Base-by-base conservation (phyloP, 2,329 filamentous ascomycete species). In the Monosporascus sp. region DNA sequence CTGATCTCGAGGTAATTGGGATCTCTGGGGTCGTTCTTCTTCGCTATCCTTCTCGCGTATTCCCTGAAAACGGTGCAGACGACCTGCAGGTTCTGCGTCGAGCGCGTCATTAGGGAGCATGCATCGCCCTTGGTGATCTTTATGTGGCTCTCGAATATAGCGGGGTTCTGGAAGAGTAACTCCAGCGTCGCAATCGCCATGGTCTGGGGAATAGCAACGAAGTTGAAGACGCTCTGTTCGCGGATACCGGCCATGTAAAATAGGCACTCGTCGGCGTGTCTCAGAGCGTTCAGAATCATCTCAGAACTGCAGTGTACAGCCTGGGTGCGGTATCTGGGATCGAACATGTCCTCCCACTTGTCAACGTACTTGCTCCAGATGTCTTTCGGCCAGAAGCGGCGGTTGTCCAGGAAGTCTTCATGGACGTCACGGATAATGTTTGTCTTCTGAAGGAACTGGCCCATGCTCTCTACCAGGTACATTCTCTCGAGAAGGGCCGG, bases 201-300 rank as follows among this genome's bases (percentile, higher is more conserved):
- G 59, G 85, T 79, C 72, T 99, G 94, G 2, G 94, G 94, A 58
- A 99, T 99, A 52, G 93, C 93, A 47, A 91, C 91, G 71, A 99
- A 99, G 80, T 99, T 99, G 83, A 99, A 99, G 25, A 96, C 90
- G 68, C 90, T 96, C 75, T 99, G 94, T 68, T 99, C 94, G 60
- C 87, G 86, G 58, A 99, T 84, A 47, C 89, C 94, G 5, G 93
- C 93, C 76, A 99, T 90, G 74, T 97, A 99, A 77, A 92, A 97
- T n/a, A 99, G 74, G 68, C 93, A 97, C 67, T 97, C 91, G 59
- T 97, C 91, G 5, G 83, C 88, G 61, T 96, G 89, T 66, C 85
- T 84, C 44, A 99, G 78, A 5, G 93, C 90, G 64, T 94, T 90
- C 54, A 97, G 78, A 6, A 97, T 85, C 92, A 99, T 96, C 66